Conservation (phyloP, 306 rosid species). For the Arachis stenosperma region DNA sequence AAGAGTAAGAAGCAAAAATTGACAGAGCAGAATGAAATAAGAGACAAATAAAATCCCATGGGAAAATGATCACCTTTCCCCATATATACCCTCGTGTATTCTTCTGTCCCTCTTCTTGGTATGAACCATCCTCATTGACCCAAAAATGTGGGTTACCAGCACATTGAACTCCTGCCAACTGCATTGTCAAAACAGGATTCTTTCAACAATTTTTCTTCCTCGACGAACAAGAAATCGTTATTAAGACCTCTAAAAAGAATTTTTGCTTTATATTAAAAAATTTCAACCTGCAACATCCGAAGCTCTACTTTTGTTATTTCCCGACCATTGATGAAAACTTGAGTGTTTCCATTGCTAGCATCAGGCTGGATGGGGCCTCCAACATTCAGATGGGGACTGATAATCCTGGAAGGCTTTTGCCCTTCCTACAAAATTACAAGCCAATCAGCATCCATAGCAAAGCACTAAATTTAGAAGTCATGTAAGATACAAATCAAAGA, state of each 20-base stretch:
- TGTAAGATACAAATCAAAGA: constrained; percentile 19
- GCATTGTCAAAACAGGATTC: constrained; percentile 41
- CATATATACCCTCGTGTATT: constrained; percentile 96
- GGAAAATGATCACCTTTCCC: constrained; percentile 78
- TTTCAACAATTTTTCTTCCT: constrained; percentile 30
- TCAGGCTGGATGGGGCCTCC: constrained; percentile 78
- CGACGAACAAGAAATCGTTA: constrained; percentile 9
- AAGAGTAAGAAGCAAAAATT: constrained; percentile 10
- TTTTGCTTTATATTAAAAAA: constrained; percentile 30
- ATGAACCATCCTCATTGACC: constrained; percentile 98
- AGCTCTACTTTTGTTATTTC: constrained; percentile 95
- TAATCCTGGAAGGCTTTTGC: constrained; percentile 83
- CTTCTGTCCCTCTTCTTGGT: constrained; percentile 99
- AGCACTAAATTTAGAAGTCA: constrained; percentile 11
- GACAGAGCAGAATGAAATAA: constrained; percentile 3
- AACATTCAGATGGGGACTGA: constrained; percentile 89
- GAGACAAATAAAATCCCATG: not conserved
- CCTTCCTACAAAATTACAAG: constrained; percentile 74
- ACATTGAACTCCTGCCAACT: constrained; percentile 98
- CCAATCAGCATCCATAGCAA: constrained; percentile 27
- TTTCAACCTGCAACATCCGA: constrained; percentile 94
- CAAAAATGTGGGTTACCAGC: constrained; percentile 99
- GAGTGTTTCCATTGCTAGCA: constrained; percentile 95
- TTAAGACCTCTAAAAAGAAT: constrained; percentile 13
- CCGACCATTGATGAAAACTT: constrained; percentile 89